Evolutionary conservation across 2,329 filamentous ascomycete genomes (phyloP).

Genomic region (Rutstroemia sp.): DNA sequence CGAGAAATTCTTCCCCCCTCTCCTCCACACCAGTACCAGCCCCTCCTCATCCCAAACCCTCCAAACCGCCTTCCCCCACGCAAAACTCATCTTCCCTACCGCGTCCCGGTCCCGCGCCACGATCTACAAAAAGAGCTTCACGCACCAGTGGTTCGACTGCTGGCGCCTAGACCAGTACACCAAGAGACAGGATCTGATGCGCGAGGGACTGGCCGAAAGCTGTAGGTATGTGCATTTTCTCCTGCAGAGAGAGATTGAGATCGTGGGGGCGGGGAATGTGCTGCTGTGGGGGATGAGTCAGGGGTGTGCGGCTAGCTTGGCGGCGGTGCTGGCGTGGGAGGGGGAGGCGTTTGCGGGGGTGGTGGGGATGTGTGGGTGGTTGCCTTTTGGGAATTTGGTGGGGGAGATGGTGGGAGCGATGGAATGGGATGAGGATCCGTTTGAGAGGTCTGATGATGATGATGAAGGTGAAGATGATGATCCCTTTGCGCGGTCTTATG

Average conservation of each 20-base stretch:
- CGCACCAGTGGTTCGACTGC: constrained; percentile 41
- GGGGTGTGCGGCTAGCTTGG: constrained; percentile 42
- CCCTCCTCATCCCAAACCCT: constrained; percentile 14
- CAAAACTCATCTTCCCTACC: constrained; percentile 44
- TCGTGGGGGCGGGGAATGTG: constrained; percentile 34
- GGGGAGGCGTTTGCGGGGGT: constrained; percentile 30
- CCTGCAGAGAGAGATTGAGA: constrained; percentile 31
- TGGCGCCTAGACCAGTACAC: constrained; percentile 30
- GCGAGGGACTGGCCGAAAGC: constrained; percentile 37
- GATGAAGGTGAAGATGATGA: not conserved
- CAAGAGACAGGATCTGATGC: constrained; percentile 26
- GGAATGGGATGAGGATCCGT: not conserved
- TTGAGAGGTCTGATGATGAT: not conserved
- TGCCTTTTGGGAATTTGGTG: constrained; percentile 35
- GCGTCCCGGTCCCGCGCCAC: constrained; percentile 36
- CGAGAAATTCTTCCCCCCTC: constrained; percentile 32
- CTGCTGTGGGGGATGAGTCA: constrained; percentile 46
- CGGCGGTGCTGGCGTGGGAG: constrained; percentile 38
- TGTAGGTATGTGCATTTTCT: constrained; percentile 34
- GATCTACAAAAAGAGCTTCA: constrained; percentile 33
- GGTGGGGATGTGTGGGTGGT: constrained; percentile 38
- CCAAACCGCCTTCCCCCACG: constrained; percentile 33
- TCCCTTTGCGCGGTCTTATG: constrained; percentile 9
- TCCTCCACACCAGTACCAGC: constrained; percentile 30
- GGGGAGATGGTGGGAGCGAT: constrained; percentile 10